Conservation (phyloP, 2,329 filamentous ascomycete genomes). For the Pseudocercospora fuligena region DNA sequence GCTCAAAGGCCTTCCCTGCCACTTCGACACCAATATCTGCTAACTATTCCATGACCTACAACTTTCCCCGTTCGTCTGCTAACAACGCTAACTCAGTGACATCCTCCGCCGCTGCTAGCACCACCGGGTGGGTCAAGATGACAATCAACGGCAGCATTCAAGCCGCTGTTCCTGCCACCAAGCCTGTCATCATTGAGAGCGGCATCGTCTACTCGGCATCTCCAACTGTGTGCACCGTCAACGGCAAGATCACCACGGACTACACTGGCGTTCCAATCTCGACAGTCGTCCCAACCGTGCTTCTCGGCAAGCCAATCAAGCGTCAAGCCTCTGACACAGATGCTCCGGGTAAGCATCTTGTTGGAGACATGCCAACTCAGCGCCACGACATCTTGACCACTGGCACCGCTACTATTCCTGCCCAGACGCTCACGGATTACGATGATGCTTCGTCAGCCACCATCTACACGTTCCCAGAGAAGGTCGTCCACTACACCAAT, state of each 20-base stretch:
- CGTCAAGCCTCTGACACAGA: not conserved
- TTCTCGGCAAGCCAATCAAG: not conserved
- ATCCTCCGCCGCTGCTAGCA: not conserved
- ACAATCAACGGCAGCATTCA: not conserved
- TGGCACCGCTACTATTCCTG: not conserved
- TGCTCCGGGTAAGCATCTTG: not conserved
- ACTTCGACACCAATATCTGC: not conserved
- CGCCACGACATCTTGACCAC: slow-evolving; percentile 7
- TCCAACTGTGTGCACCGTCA: not conserved
- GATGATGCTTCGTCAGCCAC: not conserved
- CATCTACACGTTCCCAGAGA: not conserved
- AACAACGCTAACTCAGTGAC: not conserved
- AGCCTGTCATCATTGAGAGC: not conserved
- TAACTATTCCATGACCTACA: not conserved
- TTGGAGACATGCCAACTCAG: slow-evolving; percentile 5
- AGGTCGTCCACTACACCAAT: not conserved
- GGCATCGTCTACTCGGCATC: not conserved
- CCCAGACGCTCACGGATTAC: slow-evolving; percentile 2
- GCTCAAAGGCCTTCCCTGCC: not conserved
- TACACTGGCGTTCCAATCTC: not conserved
- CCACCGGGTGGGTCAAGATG: not conserved
- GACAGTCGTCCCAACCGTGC: not conserved
- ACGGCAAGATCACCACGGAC: not conserved
- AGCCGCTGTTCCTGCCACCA: not conserved
- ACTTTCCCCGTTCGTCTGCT: not conserved